Base-by-base conservation (phyloP, 768 basidiomycete species). In the Lentinula lateritia region DNA sequence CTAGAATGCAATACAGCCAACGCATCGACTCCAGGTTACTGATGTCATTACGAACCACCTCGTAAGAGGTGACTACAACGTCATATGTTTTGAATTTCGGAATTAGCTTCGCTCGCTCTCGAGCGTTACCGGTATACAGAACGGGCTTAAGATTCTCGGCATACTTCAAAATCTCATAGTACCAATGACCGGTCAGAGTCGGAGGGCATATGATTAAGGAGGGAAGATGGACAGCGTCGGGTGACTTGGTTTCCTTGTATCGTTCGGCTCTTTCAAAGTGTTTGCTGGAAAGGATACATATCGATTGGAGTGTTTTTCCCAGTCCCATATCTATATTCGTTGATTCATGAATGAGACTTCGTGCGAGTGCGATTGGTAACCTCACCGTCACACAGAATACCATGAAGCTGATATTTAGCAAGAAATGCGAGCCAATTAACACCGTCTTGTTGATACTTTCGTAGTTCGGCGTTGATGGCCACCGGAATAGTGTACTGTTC, bases 351-450 rank as follows among this genome's bases (percentile, higher is more conserved):
- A 52, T 35, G 70, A 28, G 43, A 63, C 36, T 56, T n/a, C 41
- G 9, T 20, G 46, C 28, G 12, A 28, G 15, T 57, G 32, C 34
- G 43, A 28, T 50, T 12, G 50, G 13, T 3, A 42, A 34, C 13
- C 83, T 65, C 67, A 94, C 96, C 97, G 69, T 99, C 97, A 70
- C 97, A 99, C 34, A 99, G 86, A 67, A 98, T 93, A 13, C 97
- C 97, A 70, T 99, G 97, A 2, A 99, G 75, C 68, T 98, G 97
- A 71, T 97, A 99, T 71, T 97, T 98, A 18, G 94, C 92, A 41
- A 99, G 80, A 79, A 99, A 99, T 1, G 97, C 97, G 16, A 99
- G 80, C 97, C 97, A 99, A 71, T 93, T 98, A 65, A 99, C 92
- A 38, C 97, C 97, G 60, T 99, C 97, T 75, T 93, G 92, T 73